Evolutionary conservation across 164 flowering plant genomes (phyloP), one percentile per base, ranked within the genome.

Genomic region (Macadamia tetraphylla): DNA sequence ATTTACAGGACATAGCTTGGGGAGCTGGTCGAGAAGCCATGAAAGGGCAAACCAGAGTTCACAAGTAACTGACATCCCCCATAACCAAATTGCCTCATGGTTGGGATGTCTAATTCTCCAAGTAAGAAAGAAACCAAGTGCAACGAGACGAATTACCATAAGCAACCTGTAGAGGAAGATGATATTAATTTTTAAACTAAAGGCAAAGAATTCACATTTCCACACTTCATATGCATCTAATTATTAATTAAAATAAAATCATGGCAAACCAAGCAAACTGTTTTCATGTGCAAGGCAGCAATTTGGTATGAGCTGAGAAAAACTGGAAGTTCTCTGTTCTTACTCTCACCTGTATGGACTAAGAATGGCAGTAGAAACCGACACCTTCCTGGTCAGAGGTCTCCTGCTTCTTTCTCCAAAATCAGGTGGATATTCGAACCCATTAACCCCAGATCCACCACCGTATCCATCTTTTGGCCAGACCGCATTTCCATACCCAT

Each of bases 1-100:
- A 80, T 81, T 91, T 1, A 93, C 85, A 15, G 97, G 97, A 58
- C 94, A 88, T 60, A 93, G 89, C 80, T 93, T 93, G 0, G 98
- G 97, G 2, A 89, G 94, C 81, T 93, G 98, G 66, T 93, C 98
- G 8, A 91, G 84, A 55, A 91, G 75, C 98, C 98, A 93, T 58
- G 98, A 91, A 10, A 93, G 40, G 5, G 97, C 92, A 68, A 93
- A 90, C 98, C 97, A 93, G 9, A 88, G 60, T 67, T 93, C 96
- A 75, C 97, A 89, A 0, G 83, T 77, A 4, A 80, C 79, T 0
- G 98, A 93, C 88, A 91, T 80, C n/a, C 86, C 84, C 92, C 95
- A 90, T 68, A 93, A 71, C 96, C 95, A 90, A 83, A 88, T 83
- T 18, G 98, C 96, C 1, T 92, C 93, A 6, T 73, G 89, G 57